Evolutionary conservation across 2,329 filamentous ascomycete genomes (phyloP).

Genomic region (Pseudopithomyces chartarum): DNA sequence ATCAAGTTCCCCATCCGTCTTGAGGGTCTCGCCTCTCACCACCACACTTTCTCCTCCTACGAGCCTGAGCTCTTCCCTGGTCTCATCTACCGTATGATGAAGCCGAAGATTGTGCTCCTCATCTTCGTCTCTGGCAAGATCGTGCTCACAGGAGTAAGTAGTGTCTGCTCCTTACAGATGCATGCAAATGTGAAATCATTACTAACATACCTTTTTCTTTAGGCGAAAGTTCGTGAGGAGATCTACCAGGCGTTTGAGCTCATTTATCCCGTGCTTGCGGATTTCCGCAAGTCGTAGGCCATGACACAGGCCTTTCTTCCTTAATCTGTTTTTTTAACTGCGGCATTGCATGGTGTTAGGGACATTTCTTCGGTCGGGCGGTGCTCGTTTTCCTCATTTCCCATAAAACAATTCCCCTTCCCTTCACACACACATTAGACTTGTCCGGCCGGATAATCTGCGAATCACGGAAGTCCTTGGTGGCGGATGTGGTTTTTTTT

Average conservation of each 20-base stretch:
- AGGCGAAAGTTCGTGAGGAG: constrained; percentile 86
- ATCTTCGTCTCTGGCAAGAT: constrained; percentile 94
- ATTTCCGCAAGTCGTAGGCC: constrained; percentile 65
- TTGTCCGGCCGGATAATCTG: constrained; percentile 37
- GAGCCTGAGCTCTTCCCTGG: constrained; percentile 98
- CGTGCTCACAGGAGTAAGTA: constrained; percentile 10
- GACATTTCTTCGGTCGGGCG: constrained; percentile 20
- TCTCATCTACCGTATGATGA: constrained; percentile 99
- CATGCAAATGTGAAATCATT: background rate
- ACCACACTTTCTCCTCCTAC: constrained; percentile 82
- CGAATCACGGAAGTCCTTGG: constrained; percentile 19
- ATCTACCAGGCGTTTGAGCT: constrained; percentile 61
- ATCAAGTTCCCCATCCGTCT: constrained; percentile 97
- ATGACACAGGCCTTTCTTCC: constrained; percentile 12
- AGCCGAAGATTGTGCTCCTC: constrained; percentile 96
- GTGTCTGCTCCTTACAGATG: background rate
- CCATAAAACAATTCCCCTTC: constrained; percentile 33
- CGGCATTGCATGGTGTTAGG: constrained; percentile 48
- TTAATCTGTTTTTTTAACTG: constrained; percentile 32
- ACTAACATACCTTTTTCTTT: constrained; percentile 7
- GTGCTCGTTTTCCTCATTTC: constrained; percentile 25
- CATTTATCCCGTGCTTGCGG: constrained; percentile 46
- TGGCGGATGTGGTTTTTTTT: constrained; percentile 5
- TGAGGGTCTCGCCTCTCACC: constrained; percentile 7
- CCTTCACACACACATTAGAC: constrained; percentile 34